Base-by-base conservation (phyloP, 352 stramenopile genomes). In the Phytophthora boehmeriae region DNA sequence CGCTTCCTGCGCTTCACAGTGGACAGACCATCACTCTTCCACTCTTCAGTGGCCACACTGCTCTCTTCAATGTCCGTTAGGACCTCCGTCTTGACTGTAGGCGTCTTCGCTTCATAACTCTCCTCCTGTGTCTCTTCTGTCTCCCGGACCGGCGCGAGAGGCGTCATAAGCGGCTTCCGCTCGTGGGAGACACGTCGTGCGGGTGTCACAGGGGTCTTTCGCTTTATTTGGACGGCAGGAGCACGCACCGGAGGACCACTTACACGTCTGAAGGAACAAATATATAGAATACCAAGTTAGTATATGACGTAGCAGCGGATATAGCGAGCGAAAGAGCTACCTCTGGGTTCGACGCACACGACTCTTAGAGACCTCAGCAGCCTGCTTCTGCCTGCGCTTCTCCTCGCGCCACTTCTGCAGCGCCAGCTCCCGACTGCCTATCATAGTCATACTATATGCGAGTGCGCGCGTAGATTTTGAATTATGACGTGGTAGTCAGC, bases 371-470 rank as follows among this genome's bases (percentile, higher is more conserved):
- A 66, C 64, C 17, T 38, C 59, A 13, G 43, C 59, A 17, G 63
- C 25, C 25, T 60, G 59, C 50, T 71, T 68, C 48, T 66, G 41
- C 22, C 50, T 46, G 5, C 63, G 59, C 51, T 80, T 83, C 63
- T 84, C 67, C 38, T 73, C 68, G 36, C 75, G 84, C 84, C 84
- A 93, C 52, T 71, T 66, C 71, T 90, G 80, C 22, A 93, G 67
- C 58, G 86, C 82, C 42, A 70, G 71, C 22, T 75, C 70, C 38
- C 85, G 76, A 61, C 66, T 71, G 22, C 90, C 83, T 27, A 71
- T 69, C 81, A 90, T 90, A 13, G 2, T 48, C 4, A 17, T 9
- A 25, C 2, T 20, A 22, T 22, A 20, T 6, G 14, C 8, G 36
- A 44, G 11, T 14, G 11, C 30, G 39, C 30, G 52, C 59, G 59